phyloP scores from a whole-genome alignment of 306 rosid genomes.

The Clitoria ternatea region DNA sequence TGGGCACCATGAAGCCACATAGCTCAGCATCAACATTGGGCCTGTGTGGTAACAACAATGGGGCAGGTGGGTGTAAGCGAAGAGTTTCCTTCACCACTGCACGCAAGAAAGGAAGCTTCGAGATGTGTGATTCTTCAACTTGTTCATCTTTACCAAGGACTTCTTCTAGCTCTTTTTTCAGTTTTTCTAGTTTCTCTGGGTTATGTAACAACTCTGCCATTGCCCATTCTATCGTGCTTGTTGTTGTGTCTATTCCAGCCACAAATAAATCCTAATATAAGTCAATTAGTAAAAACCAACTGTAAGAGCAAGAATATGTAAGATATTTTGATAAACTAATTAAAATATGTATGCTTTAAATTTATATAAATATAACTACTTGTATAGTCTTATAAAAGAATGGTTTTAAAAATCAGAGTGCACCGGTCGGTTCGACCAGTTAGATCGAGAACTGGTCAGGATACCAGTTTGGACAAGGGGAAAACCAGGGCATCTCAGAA shows the following conservation, averaged over 20 bases:
- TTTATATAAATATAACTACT: no score
- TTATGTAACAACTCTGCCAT: constrained; percentile 29
- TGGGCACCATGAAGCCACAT: constrained; percentile 1
- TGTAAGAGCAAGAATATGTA: no score
- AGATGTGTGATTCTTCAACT: constrained; percentile 6
- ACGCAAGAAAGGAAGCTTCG: constrained; percentile 15
- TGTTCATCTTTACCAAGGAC: background rate
- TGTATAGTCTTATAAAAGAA: no score
- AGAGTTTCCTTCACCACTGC: constrained; percentile 27
- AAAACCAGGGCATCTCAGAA: no score
- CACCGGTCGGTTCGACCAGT: no score
- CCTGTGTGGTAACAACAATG: constrained; percentile 25
- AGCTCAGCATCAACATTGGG: background rate
- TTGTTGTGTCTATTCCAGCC: constrained; percentile 31
- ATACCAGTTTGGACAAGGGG: no score
- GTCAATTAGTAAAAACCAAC: no score
- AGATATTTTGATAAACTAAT: no score
- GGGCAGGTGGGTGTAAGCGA: constrained; percentile 26
- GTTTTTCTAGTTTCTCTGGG: background rate
- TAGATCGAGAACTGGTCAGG: no score
- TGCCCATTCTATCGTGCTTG: constrained; percentile 14
- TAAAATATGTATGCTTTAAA: no score
- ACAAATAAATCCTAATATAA: constrained; percentile 28
- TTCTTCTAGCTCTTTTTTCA: background rate
- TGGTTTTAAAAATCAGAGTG: no score